Base-by-base conservation (phyloP, 179 eudicot genomes). In the Beta macrorhiza region DNA sequence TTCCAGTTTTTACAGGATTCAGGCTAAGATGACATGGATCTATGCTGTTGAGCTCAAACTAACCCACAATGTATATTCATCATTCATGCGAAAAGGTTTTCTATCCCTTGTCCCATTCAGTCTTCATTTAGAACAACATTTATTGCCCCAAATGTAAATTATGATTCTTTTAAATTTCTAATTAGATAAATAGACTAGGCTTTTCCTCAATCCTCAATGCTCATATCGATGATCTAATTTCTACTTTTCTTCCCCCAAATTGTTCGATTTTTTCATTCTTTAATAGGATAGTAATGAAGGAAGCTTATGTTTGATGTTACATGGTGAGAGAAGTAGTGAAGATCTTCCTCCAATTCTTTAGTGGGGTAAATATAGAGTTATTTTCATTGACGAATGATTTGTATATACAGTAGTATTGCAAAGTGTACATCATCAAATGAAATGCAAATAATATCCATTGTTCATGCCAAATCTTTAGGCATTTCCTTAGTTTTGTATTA, bases 1-100 rank as follows among this genome's bases (percentile, higher is more conserved):
- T 95, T 95, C 84, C 89, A 92, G 76, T 95, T 95, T 88, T 86
- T 95, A 85, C 87, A 81, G 81, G 95, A 90, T 72, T 89, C 84
- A 87, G 77, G 85, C 81, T 77, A 70, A 67, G 62, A 55, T 10
- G 25, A 67, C 42, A 47, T 3, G 55, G 63, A 64, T 32, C 20
- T 57, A 16, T 52, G 67, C 42, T 58, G 45, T 62, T 14, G 22
- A 69, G n/a, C 47, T 71, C 77, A 65, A 53, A 25, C 51, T 72
- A 47, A 25, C 45, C 81, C 80, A 71, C 75, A 74, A 49, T 84
- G 89, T 80, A 87, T 53, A 80, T 74, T 82, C 83, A 64, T 51
- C 76, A 19, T 78, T 44, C 62, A 55, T 45, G 10, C 44, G 15
- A 67, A 63, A 14, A 14, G 56, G 2, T 16, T 42, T 51, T 29